phyloP scores from a whole-genome alignment of 495 filamentous ascomycete species.

The Xylaria bambusicola region DNA sequence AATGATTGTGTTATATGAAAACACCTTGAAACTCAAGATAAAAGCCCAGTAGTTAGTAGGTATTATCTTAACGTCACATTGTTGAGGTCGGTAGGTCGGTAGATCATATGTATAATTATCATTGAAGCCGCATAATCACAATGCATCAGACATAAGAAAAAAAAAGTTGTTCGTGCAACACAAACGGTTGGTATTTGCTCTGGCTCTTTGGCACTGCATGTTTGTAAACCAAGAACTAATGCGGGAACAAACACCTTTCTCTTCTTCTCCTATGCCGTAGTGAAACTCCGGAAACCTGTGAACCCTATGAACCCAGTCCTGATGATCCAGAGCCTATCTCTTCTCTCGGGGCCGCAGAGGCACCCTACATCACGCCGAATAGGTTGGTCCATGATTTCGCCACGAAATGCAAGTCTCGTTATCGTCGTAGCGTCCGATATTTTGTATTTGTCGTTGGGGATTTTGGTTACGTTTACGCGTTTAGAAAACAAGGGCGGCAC shows the following conservation, averaged over 20 bases:
- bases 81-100: not conserved
- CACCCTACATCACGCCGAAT: constrained; percentile 16
- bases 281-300: constrained; percentile 21
- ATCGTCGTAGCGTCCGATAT: constrained; percentile 27
- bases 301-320: constrained; percentile 23
- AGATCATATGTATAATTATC: not conserved
- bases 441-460: constrained; percentile 19
- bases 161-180: constrained; percentile 1
- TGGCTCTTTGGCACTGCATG: constrained; percentile 10
- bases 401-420: constrained; percentile 24
- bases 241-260: constrained; percentile 15
- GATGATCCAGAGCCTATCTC: constrained; percentile 19
- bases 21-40: no score
- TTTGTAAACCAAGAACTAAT: constrained; percentile 11
- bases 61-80: no score
- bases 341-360: constrained; percentile 7
- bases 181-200: constrained; percentile 7
- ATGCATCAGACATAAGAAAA: not conserved
- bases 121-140: not conserved
- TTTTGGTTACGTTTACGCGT: constrained; percentile 21
- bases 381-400: constrained; percentile 24
- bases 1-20: no score
- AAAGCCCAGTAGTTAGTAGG: no score
- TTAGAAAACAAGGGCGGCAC: constrained; percentile 99
- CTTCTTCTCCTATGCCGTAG: constrained; percentile 20